Conservation (phyloP, 2,329 filamentous ascomycete genomes). For the Penicillium sp. region DNA sequence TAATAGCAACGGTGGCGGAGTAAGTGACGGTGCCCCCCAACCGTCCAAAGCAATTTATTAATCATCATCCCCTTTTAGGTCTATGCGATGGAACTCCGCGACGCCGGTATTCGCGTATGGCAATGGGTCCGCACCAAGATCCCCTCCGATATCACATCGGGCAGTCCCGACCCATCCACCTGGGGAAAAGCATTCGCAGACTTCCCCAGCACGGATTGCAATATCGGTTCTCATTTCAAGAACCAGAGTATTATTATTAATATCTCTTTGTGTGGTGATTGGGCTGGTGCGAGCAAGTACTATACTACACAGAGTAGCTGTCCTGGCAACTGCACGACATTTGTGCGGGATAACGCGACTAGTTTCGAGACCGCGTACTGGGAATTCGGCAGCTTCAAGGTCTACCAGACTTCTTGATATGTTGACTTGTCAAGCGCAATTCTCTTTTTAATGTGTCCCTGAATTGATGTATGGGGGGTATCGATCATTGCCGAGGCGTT, state of each 20-base stretch:
- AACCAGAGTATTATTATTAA: slow-evolving; percentile 67
- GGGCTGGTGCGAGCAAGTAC: slow-evolving; percentile 42
- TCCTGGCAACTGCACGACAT: slow-evolving; percentile 56
- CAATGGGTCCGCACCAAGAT: slow-evolving; percentile 53
- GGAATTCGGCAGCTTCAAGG: slow-evolving; percentile 62
- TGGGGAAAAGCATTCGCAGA: slow-evolving; percentile 66
- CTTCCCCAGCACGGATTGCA: slow-evolving; percentile 62
- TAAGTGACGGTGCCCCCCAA: slow-evolving; percentile 21
- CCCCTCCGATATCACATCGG: slow-evolving; percentile 54
- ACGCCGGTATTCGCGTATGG: slow-evolving; percentile 64
- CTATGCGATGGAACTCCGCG: slow-evolving; percentile 62
- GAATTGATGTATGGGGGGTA: not conserved
- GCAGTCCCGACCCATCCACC: slow-evolving; percentile 56
- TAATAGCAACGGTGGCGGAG: slow-evolving; percentile 57
- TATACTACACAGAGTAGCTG: slow-evolving; percentile 38
- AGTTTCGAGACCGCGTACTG: slow-evolving; percentile 61
- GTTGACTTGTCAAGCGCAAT: too few species aligned
- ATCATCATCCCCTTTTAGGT: slow-evolving; percentile 31
- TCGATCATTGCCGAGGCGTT: not conserved
- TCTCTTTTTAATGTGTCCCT: not conserved
- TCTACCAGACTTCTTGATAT: slow-evolving; percentile 48
- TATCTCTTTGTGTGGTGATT: slow-evolving; percentile 62
- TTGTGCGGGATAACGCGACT: slow-evolving; percentile 56
- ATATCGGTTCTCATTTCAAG: slow-evolving; percentile 58
- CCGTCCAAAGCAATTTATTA: not conserved